Conservation (phyloP, 441 rosid species). For the Erodium moschatum region DNA sequence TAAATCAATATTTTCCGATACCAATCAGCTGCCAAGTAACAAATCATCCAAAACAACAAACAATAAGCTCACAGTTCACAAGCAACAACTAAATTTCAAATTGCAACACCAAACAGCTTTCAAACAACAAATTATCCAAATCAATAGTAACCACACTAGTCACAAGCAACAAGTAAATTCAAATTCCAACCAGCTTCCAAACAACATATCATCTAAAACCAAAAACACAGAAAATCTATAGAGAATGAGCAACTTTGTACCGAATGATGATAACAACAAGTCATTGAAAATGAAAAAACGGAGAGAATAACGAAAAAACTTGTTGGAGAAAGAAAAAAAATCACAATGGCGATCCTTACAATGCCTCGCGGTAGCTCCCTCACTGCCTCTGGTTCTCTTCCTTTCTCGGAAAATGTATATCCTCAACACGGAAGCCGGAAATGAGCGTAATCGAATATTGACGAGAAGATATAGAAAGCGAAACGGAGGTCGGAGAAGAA, state of each 20-base stretch:
- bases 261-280: background rate
- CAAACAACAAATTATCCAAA: background rate
- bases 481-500: background rate
- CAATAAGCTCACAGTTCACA: background rate
- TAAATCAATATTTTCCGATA: background rate
- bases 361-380: background rate
- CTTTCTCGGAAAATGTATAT: background rate
- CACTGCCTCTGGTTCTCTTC: background rate
- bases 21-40: background rate
- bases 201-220: background rate
- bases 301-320: background rate
- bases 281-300: background rate
- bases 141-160: background rate
- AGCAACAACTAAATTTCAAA: background rate
- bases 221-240: background rate
- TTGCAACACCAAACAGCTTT: background rate
- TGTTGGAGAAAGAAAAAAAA: background rate
- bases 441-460: background rate
- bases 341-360: background rate
- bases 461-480: background rate
- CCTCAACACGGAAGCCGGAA: background rate
- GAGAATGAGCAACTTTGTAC: background rate
- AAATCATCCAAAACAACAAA: background rate
- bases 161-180: background rate
- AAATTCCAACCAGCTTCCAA: background rate